Evolutionary conservation across 2,329 filamentous ascomycete species (phyloP).

Genomic region (Neocucurbitaria cava): DNA sequence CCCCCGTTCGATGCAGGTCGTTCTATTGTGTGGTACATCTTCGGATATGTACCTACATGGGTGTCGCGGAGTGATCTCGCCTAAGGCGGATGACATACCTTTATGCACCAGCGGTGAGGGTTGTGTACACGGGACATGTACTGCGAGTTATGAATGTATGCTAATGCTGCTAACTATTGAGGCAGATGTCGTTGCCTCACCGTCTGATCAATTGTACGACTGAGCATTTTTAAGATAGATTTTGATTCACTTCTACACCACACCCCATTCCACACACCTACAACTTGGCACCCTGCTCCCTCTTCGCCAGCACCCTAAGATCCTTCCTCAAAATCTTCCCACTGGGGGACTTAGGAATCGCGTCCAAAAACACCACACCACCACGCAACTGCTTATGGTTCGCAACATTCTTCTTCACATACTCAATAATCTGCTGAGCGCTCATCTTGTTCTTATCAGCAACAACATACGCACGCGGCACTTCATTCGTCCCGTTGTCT

Average conservation of each 20-base stretch:
- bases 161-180: no score
- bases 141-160: no score
- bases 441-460: constrained; percentile 39
- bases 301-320: constrained; percentile 42
- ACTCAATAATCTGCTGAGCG: constrained; percentile 41
- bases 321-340: constrained; percentile 50
- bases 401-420: constrained; percentile 41
- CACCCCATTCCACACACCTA: constrained; percentile 8
- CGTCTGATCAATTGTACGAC: not conserved
- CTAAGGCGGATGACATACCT: not conserved
- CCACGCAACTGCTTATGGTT: constrained; percentile 47
- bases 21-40: no score
- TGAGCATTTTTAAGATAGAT: not conserved
- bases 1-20: not conserved
- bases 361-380: constrained; percentile 47
- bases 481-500: constrained; percentile 47
- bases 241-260: not conserved
- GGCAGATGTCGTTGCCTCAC: not conserved
- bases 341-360: constrained; percentile 45
- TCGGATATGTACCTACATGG: not conserved
- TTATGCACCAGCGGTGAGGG: not conserved
- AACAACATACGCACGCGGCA: constrained; percentile 55
- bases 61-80: not conserved
- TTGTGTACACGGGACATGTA: not conserved
- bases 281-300: constrained; percentile 35